Base-by-base conservation (phyloP, 352 stramenopile genomes). In the Phytophthora uliginosa region DNA sequence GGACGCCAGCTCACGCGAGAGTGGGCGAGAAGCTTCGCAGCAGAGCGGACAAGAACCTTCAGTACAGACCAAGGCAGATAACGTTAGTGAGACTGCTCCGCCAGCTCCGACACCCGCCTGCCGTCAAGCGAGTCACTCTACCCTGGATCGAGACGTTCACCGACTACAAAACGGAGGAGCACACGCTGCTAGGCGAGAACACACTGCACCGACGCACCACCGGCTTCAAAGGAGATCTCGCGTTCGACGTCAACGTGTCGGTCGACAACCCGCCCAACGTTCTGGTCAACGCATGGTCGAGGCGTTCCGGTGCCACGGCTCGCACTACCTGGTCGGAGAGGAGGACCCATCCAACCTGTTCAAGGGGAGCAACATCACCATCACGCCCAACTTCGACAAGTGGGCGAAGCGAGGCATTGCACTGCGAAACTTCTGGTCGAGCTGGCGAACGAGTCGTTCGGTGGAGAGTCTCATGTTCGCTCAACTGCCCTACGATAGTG, bases 371-470 rank as follows among this genome's bases (percentile, higher is more conserved):
- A 68, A 68, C 40, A 34, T 58, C 62, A 78, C 73, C 0, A 63
- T 86, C 3, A 85, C 78, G 6, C 78, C 76, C 0, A 67, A 81
- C 13, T 88, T 88, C 22, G 78, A 90, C 38, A 65, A 65, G 36
- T 90, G 77, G 73, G 76, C 82, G 2, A 76, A 82, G 48, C 76
- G 78, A 5, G 74, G 74, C 24, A 64, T 90, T 15, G 82, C 78
- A 3, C 84, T 90, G 28, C 69, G 59, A 15, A 90, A 88, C 34
- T 73, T 85, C 28, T 90, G 82, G 80, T 90, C 82, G 2, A 88
- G 78, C 31, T 88, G 73, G 69, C 66, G 72, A 12, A 88, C 82
- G 26, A 90, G 80, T 69, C 78, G 82, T 22, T 86, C 82, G 0
- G 20, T 90, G 1, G 80, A 88, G 53, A 86, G 78, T 40, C 74